Evolutionary conservation across 1,284 basidiomycete genomes (phyloP).

Genomic region (Blastosporella zonata): DNA sequence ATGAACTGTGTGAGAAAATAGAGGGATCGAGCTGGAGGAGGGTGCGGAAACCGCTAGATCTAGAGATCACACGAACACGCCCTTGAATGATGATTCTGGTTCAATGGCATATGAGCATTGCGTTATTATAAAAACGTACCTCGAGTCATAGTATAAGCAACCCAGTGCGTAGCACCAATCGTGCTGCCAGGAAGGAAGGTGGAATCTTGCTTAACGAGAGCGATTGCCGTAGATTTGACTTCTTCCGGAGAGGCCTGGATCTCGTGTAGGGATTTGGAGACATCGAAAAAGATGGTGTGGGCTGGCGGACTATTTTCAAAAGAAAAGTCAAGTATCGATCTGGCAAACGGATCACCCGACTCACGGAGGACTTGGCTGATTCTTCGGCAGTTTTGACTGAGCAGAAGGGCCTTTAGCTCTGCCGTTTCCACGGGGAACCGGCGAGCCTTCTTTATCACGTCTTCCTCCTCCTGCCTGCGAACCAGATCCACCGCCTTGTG

Average conservation of each 20-base stretch:
- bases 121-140: slow-evolving; percentile 40
- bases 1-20: slow-evolving; percentile 60
- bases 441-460: slow-evolving; percentile 68
- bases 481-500: slow-evolving; percentile 32
- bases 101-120: background rate
- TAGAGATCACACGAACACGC: slow-evolving; percentile 80
- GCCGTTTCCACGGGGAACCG: slow-evolving; percentile 49
- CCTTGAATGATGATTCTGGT: slow-evolving; percentile 34
- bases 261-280: slow-evolving; percentile 64
- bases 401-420: slow-evolving; percentile 39
- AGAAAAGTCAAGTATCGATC: slow-evolving; percentile 17
- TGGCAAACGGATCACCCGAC: slow-evolving; percentile 13
- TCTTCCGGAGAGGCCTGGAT: slow-evolving; percentile 68
- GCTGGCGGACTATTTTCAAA: slow-evolving; percentile 42
- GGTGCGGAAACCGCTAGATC: slow-evolving; percentile 80
- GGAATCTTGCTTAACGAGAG: slow-evolving; percentile 77
- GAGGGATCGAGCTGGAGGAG: slow-evolving; percentile 60
- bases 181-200: slow-evolving; percentile 79
- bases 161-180: slow-evolving; percentile 84
- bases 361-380: slow-evolving; percentile 55
- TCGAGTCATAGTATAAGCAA: slow-evolving; percentile 87
- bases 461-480: slow-evolving; percentile 30
- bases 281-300: slow-evolving; percentile 73
- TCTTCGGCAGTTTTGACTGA: slow-evolving; percentile 44
- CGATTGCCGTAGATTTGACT: slow-evolving; percentile 79